These are phyloP conservation scores for Theobroma cacao DNA, from an alignment of 345 rosid genomes.

Conservation along the genomic window DNA sequence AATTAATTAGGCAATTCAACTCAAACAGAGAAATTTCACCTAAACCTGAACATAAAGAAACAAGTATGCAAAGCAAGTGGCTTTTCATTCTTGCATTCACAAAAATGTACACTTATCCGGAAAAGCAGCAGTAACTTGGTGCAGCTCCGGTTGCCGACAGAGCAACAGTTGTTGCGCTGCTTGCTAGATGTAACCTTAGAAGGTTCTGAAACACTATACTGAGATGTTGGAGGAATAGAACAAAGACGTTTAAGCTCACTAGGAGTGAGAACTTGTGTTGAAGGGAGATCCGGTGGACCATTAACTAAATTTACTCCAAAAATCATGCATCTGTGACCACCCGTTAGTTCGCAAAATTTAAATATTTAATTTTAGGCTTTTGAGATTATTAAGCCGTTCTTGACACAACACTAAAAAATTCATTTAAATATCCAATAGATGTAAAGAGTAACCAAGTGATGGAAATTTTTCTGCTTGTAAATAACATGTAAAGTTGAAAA, in stretches of 20 bases:
- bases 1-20: not conserved
- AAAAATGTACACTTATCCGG: not conserved
- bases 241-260: slow-evolving; percentile 28
- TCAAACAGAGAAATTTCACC: not conserved
- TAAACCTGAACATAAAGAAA: not conserved
- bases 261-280: slow-evolving; percentile 44
- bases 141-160: slow-evolving; percentile 20
- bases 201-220: slow-evolving; percentile 27
- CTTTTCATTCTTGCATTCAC: not conserved
- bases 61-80: not conserved
- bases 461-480: too few relatives aligned
- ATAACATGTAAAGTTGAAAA: too few relatives aligned
- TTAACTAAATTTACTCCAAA: slow-evolving; percentile 47
- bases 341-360: slow-evolving; percentile 18
- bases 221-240: slow-evolving; percentile 30
- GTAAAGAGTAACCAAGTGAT: too few relatives aligned
- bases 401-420: too few relatives aligned
- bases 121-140: slow-evolving; percentile 30
- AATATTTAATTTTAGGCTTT: too few relatives aligned
- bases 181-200: slow-evolving; percentile 23
- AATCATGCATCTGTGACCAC: slow-evolving; percentile 31
- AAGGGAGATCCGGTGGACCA: slow-evolving; percentile 57
- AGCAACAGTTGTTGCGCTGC: slow-evolving; percentile 26
- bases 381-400: too few relatives aligned
- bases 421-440: too few relatives aligned